Evolutionary conservation across 495 filamentous ascomycete species (phyloP), one percentile per base, ranked within the genome.

Genomic region (Evansstolkia leycettana): DNA sequence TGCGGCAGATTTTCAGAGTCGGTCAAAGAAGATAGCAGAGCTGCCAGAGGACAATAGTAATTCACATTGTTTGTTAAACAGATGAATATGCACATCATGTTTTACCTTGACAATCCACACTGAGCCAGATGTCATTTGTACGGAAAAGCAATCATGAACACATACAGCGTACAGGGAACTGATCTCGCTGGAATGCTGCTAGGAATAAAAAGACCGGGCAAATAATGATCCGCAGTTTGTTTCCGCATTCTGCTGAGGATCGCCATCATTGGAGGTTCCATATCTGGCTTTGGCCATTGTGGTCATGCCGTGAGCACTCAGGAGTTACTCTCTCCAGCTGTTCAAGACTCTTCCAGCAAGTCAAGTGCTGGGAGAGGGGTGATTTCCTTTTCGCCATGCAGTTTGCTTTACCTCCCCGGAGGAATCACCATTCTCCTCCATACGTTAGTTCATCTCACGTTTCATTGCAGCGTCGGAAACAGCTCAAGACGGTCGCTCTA

Each of bases 341-440:
- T 50, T 20, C 48, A 28, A 35, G 16, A 23, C 5, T 24, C 32
- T 40, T 33, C 35, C 41, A 39, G 40, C 38, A 41, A 4, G 32
- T 26, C 33, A 34, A 44, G 40, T 34, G 45, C 46, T 42, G 50
- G 48, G n/a, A n/a, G n/a, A n/a, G n/a, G n/a, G 45, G 40, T 33
- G 18, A 42, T 12, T 20, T 28, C 36, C 31, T 36, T 20, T 26
- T 31, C 45, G 60, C 45, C 41, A 95, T 96, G 89, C 89, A 96
- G 51, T 88, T 87, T 67, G 89, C 89, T 36, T 63, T 89, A 41
- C 88, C 87, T 37, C 77, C 85, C 39, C 79, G 86, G 49, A 90
- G 83, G 58, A 75, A 75, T 46, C 83, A 78, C 38, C 71, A 77
- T 45, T 72, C 81, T 35, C 76, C 78, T 35, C 68, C 69, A 5